A percentile compares a stretch with the other conserved stretches of the same genome.
Evolutionary conservation across 352 stramenopile species (phyloP).

Genomic region (Phytopythium ostracodes): DNA sequence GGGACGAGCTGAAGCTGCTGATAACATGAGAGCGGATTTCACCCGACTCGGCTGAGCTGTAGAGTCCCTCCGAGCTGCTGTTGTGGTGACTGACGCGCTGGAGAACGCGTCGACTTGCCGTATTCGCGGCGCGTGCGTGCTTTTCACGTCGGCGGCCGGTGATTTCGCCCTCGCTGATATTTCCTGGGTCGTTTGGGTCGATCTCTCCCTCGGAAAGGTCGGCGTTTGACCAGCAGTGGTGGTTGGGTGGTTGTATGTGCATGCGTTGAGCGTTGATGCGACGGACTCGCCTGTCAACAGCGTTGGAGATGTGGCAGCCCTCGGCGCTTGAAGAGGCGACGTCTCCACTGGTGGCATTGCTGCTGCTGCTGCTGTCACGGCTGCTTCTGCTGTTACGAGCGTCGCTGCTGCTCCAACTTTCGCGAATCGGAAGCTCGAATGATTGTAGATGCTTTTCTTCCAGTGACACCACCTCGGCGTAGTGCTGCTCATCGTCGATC

Average conservation of each 20-base stretch:
- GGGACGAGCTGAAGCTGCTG: constrained; percentile 15
- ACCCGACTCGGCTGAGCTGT: constrained; percentile 48
- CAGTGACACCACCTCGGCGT: background rate
- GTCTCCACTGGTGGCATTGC: background rate
- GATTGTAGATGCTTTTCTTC: background rate
- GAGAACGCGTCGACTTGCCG: background rate
- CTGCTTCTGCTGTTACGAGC: background rate
- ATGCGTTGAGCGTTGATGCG: background rate
- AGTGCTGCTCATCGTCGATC: background rate
- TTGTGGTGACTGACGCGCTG: background rate
- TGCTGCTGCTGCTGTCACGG: constrained; percentile 4
- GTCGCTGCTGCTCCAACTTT: background rate
- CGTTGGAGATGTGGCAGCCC: background rate
- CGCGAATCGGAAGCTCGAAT: background rate
- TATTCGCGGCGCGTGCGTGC: constrained; percentile 12
- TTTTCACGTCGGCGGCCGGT: constrained; percentile 27
- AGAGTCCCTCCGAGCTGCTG: constrained; percentile 9
- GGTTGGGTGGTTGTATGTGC: background rate
- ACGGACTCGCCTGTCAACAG: background rate
- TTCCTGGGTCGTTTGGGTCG: constrained; percentile 13
- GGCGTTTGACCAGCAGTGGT: constrained; percentile 23
- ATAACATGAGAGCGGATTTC: constrained; percentile 24
- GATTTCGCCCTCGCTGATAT: constrained; percentile 71
- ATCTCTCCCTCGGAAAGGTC: constrained; percentile 47
- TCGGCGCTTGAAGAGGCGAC: background rate